Conservation (phyloP, 164 flowering plant genomes). For the Magnolia sinica region DNA sequence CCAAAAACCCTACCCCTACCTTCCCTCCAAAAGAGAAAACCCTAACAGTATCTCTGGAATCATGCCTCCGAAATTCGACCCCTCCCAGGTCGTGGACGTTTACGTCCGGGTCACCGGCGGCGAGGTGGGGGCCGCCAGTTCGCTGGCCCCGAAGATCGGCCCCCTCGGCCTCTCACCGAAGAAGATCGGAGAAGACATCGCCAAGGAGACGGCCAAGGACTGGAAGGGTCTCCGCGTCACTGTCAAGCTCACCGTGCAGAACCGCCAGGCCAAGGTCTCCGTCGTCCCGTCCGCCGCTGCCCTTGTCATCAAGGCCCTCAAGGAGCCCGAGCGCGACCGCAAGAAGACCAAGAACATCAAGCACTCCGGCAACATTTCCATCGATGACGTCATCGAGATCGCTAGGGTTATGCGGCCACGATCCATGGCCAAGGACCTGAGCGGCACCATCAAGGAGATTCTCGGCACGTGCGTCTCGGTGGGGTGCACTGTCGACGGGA, state of each 20-base stretch:
- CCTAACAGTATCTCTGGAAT: neutral
- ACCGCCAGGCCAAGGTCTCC: conserved; percentile 70
- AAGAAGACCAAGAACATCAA: conserved; percentile 75
- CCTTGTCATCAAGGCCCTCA: conserved; percentile 63
- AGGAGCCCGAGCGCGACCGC: conserved; percentile 75
- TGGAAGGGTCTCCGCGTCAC: conserved; percentile 85
- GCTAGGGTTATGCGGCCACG: conserved; percentile 62
- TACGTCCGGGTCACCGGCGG: conserved; percentile 78
- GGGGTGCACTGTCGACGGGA: conserved; percentile 80
- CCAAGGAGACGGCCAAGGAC: conserved; percentile 75
- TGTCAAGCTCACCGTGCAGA: conserved; percentile 76
- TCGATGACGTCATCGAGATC: conserved; percentile 77
- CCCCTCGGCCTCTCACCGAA: conserved; percentile 77
- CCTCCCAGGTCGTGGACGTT: conserved; percentile 65
- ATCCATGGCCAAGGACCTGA: conserved; percentile 75
- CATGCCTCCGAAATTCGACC: conserved; percentile 80
- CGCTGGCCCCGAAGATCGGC: conserved; percentile 77
- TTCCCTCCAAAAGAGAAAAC: neutral
- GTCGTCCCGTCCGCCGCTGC: conserved; percentile 77
- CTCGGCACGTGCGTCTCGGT: conserved; percentile 82
- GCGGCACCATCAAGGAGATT: conserved; percentile 72
- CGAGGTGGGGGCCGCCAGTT: conserved; percentile 74
- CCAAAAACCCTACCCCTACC: neutral
- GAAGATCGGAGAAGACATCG: conserved; percentile 78
- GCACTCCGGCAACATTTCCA: conserved; percentile 65